phyloP scores from a whole-genome alignment of 2,329 filamentous ascomycete genomes.

The Delphinella strobiligena region DNA sequence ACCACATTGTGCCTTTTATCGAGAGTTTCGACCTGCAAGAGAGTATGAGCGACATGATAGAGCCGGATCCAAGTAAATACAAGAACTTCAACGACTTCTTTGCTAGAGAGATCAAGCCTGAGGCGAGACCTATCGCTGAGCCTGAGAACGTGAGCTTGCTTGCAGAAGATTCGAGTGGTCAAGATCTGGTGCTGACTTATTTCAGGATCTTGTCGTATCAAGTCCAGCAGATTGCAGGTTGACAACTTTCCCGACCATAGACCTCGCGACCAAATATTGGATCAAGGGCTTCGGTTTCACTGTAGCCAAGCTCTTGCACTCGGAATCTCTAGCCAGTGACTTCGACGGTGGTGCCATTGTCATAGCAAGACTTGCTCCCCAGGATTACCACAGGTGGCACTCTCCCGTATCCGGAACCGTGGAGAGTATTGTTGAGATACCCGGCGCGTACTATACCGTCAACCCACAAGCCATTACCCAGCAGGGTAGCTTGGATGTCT shows the following conservation, averaged over 20 bases:
- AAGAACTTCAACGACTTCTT: conserved; percentile 34
- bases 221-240: conserved; percentile 28
- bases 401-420: conserved; percentile 23
- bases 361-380: conserved; percentile 29
- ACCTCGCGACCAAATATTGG: conserved; percentile 29
- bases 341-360: conserved; percentile 26
- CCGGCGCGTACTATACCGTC: conserved; percentile 30
- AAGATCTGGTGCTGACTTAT: background rate
- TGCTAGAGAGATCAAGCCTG: conserved; percentile 23
- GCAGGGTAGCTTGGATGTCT: conserved; percentile 28
- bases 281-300: conserved; percentile 32
- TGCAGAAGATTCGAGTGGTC: background rate
- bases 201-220: conserved; percentile 16
- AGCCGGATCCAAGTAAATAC: conserved; percentile 28
- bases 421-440: conserved; percentile 24
- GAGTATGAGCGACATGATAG: conserved; percentile 21
- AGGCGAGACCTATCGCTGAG: conserved; percentile 26
- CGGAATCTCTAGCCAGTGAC: conserved; percentile 16
- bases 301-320: conserved; percentile 19
- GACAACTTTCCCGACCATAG: conserved; percentile 26
- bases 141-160: conserved; percentile 17
- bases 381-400: conserved; percentile 32
- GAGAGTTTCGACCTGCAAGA: conserved; percentile 24
- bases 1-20: conserved; percentile 30
- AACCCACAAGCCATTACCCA: conserved; percentile 31